Conservation (phyloP, 2,329 filamentous ascomycete species). For the Colletotrichum sp. region DNA sequence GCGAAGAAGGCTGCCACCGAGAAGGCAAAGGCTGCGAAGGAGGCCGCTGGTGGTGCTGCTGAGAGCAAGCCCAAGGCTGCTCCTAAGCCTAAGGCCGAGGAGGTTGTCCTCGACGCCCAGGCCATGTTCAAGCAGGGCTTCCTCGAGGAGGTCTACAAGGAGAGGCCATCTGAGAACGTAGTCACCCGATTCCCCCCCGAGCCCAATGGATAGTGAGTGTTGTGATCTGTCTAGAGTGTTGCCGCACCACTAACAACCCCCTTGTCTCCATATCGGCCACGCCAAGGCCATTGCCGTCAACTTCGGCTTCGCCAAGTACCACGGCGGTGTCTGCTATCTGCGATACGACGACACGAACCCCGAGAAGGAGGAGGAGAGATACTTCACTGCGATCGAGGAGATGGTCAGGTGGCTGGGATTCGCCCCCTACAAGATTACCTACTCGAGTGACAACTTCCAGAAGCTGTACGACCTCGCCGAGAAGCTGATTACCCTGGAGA, state of each 20-base stretch:
- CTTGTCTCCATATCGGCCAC: conserved; percentile 69
- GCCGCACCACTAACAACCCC: background rate
- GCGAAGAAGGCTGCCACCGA: conserved; percentile 60
- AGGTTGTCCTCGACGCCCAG: conserved; percentile 55
- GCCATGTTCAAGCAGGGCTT: conserved; percentile 84
- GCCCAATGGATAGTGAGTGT: conserved; percentile 76
- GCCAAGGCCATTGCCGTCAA: conserved; percentile 96
- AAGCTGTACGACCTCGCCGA: conserved; percentile 88
- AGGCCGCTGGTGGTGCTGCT: conserved; percentile 29
- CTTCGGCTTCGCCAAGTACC: conserved; percentile 89
- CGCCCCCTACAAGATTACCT: conserved; percentile 66
- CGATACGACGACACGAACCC: conserved; percentile 97
- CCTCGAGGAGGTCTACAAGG: conserved; percentile 72
- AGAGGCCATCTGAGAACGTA: conserved; percentile 65
- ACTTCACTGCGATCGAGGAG: conserved; percentile 87
- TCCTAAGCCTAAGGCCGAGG: conserved; percentile 49
- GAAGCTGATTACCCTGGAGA: conserved; percentile 74
- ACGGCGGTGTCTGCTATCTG: conserved; percentile 68
- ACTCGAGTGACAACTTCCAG: conserved; percentile 91
- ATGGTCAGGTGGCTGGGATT: conserved; percentile 82
- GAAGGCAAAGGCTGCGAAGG: conserved; percentile 50
- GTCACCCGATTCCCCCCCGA: conserved; percentile 81
- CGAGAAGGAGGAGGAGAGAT: conserved; percentile 87
- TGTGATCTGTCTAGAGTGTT: conserved; percentile 57
- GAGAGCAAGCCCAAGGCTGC: conserved; percentile 26